Conservation (phyloP, 805 yeast genomes). For the Yamadazyma ubonensis region DNA sequence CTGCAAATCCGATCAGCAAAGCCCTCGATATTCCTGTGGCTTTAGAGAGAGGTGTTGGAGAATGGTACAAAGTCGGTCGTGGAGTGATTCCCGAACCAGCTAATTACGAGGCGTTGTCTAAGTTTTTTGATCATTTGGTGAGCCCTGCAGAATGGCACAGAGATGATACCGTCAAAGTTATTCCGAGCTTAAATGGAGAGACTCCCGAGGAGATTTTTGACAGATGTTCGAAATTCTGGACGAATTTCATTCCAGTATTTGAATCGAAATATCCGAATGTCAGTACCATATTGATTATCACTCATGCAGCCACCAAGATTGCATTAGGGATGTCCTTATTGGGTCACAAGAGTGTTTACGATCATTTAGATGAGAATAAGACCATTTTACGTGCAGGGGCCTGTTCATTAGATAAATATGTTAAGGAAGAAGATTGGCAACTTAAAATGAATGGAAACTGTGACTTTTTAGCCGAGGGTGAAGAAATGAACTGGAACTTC, state of each 20-base stretch:
- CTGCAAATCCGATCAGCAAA: slow-evolving; percentile 68
- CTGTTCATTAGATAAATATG: slow-evolving; percentile 74
- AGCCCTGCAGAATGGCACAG: slow-evolving; percentile 34
- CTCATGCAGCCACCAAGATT: slow-evolving; percentile 93
- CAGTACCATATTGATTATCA: slow-evolving; percentile 65
- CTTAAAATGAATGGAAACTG: slow-evolving; percentile 70
- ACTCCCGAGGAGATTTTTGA: slow-evolving; percentile 63
- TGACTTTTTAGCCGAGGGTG: slow-evolving; percentile 69
- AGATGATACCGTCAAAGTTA: slow-evolving; percentile 53
- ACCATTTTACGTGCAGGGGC: slow-evolving; percentile 67
- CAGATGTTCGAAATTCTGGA: slow-evolving; percentile 59
- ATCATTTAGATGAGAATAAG: slow-evolving; percentile 44
- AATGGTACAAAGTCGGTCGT: slow-evolving; percentile 82
- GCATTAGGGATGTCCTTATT: slow-evolving; percentile 79
- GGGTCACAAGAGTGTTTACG: slow-evolving; percentile 51
- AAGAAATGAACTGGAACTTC: slow-evolving; percentile 94
- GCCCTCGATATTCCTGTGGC: slow-evolving; percentile 55
- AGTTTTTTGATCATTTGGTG: slow-evolving; percentile 52
- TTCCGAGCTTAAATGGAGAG: slow-evolving; percentile 73
- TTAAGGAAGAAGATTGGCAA: slow-evolving; percentile 48
- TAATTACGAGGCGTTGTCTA: slow-evolving; percentile 42
- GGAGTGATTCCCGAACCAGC: slow-evolving; percentile 71
- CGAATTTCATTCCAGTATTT: slow-evolving; percentile 54
- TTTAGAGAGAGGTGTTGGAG: slow-evolving; percentile 84
- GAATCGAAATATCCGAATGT: slow-evolving; percentile 58